phyloP scores from a whole-genome alignment of 1,284 basidiomycete genomes.

The Somion occarium region DNA sequence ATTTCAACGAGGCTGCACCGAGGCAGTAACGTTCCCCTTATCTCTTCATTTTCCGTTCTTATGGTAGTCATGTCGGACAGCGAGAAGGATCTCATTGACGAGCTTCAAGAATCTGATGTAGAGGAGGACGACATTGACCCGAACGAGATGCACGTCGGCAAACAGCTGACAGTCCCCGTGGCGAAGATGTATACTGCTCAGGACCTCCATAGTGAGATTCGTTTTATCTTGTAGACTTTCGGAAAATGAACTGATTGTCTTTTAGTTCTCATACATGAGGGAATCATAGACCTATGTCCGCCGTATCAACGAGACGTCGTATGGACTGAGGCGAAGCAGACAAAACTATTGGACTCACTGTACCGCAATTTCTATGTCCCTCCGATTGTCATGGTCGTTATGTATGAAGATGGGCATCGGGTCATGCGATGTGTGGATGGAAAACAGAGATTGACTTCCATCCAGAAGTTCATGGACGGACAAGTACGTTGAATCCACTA shows the following conservation, averaged over 20 bases:
- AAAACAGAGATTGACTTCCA: slow-evolving; percentile 71
- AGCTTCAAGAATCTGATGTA: slow-evolving; percentile 42
- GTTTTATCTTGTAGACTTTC: not conserved
- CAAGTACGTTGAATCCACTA: slow-evolving; percentile 37
- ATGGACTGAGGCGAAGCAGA: slow-evolving; percentile 67
- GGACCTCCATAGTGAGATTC: slow-evolving; percentile 48
- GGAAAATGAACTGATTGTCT: slow-evolving; percentile 19
- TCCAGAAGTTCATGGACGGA: slow-evolving; percentile 68
- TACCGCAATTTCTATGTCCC: slow-evolving; percentile 71
- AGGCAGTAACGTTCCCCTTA: too few relatives aligned
- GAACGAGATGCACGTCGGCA: slow-evolving; percentile 40
- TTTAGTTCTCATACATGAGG: slow-evolving; percentile 53
- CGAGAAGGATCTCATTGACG: slow-evolving; percentile 38
- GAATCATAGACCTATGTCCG: slow-evolving; percentile 59
- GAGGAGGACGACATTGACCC: slow-evolving; percentile 31
- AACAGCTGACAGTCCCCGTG: slow-evolving; percentile 35
- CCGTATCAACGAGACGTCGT: slow-evolving; percentile 72
- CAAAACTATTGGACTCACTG: slow-evolving; percentile 70
- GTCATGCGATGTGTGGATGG: slow-evolving; percentile 70
- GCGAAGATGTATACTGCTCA: slow-evolving; percentile 37
- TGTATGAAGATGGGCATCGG: slow-evolving; percentile 44
- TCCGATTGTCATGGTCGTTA: slow-evolving; percentile 65
- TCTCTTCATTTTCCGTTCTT: too few relatives aligned
- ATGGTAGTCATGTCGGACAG: too few relatives aligned
- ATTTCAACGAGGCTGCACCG: too few relatives aligned